phyloP scores from a whole-genome alignment of 2,329 filamentous ascomycete species.

The Daldinia sp. region DNA sequence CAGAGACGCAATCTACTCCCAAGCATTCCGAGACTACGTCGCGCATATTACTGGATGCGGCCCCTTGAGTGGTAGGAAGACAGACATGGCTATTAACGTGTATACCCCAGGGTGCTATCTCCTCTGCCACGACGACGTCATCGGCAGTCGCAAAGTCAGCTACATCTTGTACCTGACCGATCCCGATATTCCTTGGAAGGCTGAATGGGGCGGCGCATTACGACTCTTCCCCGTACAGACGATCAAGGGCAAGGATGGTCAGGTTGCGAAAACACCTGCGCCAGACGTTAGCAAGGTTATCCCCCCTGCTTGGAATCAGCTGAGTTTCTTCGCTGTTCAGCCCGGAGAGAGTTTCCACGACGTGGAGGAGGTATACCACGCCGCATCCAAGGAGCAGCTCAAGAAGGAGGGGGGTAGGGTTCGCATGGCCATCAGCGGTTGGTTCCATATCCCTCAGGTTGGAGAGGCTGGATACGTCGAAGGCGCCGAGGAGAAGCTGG shows the following conservation, averaged over 20 bases:
- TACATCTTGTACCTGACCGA: conserved; percentile 97
- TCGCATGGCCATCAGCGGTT: conserved; percentile 97
- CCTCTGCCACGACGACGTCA: conserved; percentile 97
- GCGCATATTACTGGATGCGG: conserved; percentile 86
- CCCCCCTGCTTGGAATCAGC: conserved; percentile 94
- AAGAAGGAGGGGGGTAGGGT: conserved; percentile 77
- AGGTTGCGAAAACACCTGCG: conserved; percentile 79
- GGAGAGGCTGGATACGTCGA: conserved; percentile 92
- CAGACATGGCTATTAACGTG: conserved; percentile 99
- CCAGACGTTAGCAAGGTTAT: conserved; percentile 84
- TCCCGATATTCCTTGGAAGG: conserved; percentile 88
- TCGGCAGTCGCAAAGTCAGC: conserved; percentile 93
- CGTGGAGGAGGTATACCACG: conserved; percentile 94
- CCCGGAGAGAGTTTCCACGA: conserved; percentile 99
- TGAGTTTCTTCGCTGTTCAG: conserved; percentile 97
- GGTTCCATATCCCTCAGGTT: conserved; percentile 97
- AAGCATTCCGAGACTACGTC: conserved; percentile 87
- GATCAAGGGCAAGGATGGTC: conserved; percentile 71
- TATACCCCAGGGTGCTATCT: conserved; percentile 97
- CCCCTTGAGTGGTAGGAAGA: conserved; percentile 89
- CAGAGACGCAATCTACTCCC: conserved; percentile 94
- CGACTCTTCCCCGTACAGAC: conserved; percentile 80
- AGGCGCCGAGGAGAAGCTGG: conserved; percentile 87
- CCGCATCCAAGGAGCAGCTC: conserved; percentile 65
- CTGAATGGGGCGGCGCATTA: conserved; percentile 91